phyloP scores from a whole-genome alignment of 2,329 filamentous ascomycete species.

The Cladosporium oxysporum region DNA sequence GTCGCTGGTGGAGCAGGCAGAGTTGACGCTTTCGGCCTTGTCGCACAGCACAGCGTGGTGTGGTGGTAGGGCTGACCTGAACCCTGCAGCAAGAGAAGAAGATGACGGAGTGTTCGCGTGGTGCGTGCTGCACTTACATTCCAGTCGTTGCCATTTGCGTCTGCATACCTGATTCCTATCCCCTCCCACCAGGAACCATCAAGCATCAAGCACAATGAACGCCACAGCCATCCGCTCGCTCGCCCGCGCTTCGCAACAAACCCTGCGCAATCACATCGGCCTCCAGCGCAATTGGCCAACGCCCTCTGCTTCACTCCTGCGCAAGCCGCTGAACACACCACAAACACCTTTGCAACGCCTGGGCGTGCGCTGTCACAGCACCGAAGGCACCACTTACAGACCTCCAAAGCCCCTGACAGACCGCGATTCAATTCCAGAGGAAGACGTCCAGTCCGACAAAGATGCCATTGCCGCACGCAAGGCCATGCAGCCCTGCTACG shows the following conservation, averaged over 20 bases:
- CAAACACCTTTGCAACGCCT: conserved; percentile 22
- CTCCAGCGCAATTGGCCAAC: conserved; percentile 23
- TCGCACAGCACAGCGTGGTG: background rate
- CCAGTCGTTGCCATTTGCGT: conserved; percentile 7
- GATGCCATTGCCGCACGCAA: conserved; percentile 44
- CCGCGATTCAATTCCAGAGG: conserved; percentile 25
- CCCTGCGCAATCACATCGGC: conserved; percentile 36
- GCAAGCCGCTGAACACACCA: conserved; percentile 17
- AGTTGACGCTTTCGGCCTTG: background rate
- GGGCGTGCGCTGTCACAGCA: conserved; percentile 14
- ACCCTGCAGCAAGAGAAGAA: background rate
- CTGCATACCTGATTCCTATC: background rate
- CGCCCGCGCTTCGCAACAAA: conserved; percentile 35
- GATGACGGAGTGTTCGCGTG: background rate
- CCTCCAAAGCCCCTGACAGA: conserved; percentile 33
- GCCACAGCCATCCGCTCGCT: conserved; percentile 35
- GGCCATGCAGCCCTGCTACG: conserved; percentile 67
- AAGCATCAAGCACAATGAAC: conserved; percentile 10
- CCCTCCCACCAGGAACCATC: background rate
- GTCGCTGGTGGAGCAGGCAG: background rate
- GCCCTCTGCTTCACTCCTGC: conserved; percentile 21
- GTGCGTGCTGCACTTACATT: background rate
- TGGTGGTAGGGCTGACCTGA: background rate
- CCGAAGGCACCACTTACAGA: conserved; percentile 20
- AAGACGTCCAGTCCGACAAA: conserved; percentile 27